Base-by-base conservation (phyloP, 2,329 filamentous ascomycete species). In the Fusarium sp. region DNA sequence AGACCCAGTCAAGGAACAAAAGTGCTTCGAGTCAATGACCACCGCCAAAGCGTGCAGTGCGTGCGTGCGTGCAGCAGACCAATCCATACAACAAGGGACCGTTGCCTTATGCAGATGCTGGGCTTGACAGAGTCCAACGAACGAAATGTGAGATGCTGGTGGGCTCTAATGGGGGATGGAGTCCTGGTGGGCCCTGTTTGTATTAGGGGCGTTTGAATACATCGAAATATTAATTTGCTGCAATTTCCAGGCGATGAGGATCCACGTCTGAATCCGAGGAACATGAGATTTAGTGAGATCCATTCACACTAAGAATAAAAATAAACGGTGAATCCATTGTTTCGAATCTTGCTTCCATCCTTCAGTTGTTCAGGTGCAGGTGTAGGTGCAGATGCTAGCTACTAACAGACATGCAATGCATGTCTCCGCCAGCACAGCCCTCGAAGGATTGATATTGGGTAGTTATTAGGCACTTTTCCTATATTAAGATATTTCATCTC, bases 151-250 rank as follows among this genome's bases (percentile, higher is more conserved):
- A 60, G 65, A 59, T 70, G 45, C 38, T 59, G 39, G 65, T 73
- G 66, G 70, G 47, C 61, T 65, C 41, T 61, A 48, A 70, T 70
- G 69, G 66, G 45, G 58, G 58, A 69, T 58, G 45, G 68, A 60
- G 58, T 50, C 41, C 18, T n/a, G 41, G 55, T 71, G 71, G 71
- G 50, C 55, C 71, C 62, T 65, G 59, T 64, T 69, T 68, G 55
- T 71, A 73, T 71, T 73, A 64, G 71, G 71, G 71, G 70, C 66
- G 36, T 66, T 73, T 66, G 65, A 65, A 61, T 70, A 72, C 60
- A 54, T 66, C 41, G 39, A 67, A 66, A 67, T 61, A 56, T 56
- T 70, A 57, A 48, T 61, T 67, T 57, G 48, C 71, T 73, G 71
- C 47, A 73, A 73, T 73, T 73, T 73, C 71, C 71, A 73, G 71